Conservation (phyloP, 2,329 filamentous ascomycete species). For the Periconia digitata region DNA sequence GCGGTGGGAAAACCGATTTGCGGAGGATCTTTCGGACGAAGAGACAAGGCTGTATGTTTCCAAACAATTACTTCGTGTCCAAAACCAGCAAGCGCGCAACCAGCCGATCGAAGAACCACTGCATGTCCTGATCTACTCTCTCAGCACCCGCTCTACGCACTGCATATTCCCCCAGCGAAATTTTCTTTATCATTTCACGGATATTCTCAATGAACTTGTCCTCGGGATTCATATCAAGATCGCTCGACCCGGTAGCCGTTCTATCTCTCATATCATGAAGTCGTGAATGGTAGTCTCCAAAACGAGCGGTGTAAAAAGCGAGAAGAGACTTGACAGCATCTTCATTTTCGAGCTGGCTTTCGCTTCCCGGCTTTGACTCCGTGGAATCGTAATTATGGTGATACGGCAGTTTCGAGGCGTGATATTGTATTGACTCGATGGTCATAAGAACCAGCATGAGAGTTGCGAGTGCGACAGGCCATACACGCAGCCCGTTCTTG, state of each 20-base stretch:
- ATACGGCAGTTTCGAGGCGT: constrained; percentile 39
- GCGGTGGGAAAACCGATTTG: too few relatives aligned
- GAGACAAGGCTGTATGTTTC: too few relatives aligned
- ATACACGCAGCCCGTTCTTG: constrained; percentile 31
- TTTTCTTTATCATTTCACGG: constrained; percentile 21
- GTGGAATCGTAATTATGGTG: constrained; percentile 21
- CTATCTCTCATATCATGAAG: constrained; percentile 31
- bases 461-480: constrained; percentile 36
- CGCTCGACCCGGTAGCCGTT: not conserved
- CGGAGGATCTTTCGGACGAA: too few relatives aligned
- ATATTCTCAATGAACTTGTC: constrained; percentile 35
- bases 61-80: constrained; percentile 3
- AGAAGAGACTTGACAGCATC: constrained; percentile 29
- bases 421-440: constrained; percentile 43
- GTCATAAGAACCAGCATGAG: constrained; percentile 40
- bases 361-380: constrained; percentile 5
- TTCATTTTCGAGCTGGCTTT: constrained; percentile 22
- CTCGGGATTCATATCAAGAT: constrained; percentile 7
- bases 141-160: constrained; percentile 18
- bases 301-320: constrained; percentile 38
- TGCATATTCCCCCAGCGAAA: constrained; percentile 24
- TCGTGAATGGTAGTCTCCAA: constrained; percentile 33
- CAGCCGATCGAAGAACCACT: constrained; percentile 41
- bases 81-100: constrained; percentile 35
- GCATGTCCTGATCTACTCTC: constrained; percentile 33